phyloP scores from a whole-genome alignment of 2,329 filamentous ascomycete species.

The Aspergillus sp. region DNA sequence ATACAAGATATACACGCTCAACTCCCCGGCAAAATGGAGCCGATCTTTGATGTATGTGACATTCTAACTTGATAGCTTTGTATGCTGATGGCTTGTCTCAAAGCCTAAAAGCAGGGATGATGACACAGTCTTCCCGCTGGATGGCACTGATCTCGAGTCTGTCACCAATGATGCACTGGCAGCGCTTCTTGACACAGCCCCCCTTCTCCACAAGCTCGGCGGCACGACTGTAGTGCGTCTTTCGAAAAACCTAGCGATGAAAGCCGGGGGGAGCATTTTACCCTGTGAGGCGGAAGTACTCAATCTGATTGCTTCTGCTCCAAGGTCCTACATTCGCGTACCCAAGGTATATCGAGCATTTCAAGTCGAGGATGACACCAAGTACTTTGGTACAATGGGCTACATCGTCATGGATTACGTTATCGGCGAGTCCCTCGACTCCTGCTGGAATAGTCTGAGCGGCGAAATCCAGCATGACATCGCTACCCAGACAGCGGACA shows the following conservation, averaged over 20 bases:
- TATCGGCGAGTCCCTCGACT: constrained; percentile 17
- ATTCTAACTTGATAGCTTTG: background rate
- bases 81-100: background rate
- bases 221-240: constrained; percentile 19
- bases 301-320: constrained; percentile 12
- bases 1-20: background rate
- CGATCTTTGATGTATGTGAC: background rate
- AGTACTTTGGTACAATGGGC: constrained; percentile 17
- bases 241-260: constrained; percentile 15
- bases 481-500: constrained; percentile 12
- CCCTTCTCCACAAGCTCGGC: constrained; percentile 12
- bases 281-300: constrained; percentile 17
- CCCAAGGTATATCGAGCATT: constrained; percentile 18
- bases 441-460: constrained; percentile 15
- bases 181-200: constrained; percentile 9
- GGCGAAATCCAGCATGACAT: constrained; percentile 10
- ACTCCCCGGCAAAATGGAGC: background rate
- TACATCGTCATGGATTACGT: constrained; percentile 27
- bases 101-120: constrained; percentile 1
- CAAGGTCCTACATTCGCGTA: constrained; percentile 10
- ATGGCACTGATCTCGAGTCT: constrained; percentile 8
- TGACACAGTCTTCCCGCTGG: constrained; percentile 5
- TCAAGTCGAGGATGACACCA: constrained; percentile 13
- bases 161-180: constrained; percentile 9
- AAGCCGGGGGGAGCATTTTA: constrained; percentile 16